Base-by-base conservation (phyloP, 768 basidiomycete genomes). In the Boletus subparvulus region DNA sequence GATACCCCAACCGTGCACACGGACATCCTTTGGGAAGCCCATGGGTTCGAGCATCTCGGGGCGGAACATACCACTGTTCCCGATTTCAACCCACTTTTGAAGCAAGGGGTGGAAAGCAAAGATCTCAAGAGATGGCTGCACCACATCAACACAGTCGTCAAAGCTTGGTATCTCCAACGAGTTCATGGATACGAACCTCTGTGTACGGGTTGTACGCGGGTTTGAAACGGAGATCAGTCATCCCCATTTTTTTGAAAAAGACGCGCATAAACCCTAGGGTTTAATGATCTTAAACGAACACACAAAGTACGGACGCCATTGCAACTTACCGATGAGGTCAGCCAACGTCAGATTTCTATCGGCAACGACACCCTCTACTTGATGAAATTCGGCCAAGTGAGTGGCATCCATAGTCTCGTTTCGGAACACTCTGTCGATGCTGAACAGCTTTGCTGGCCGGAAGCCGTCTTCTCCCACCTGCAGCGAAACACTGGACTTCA, bases 21-120 rank as follows among this genome's bases (percentile, higher is more conserved):
- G 87, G 12, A 98, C 94, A 66, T 94, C 94, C 61, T 92, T 90
- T 0, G 97, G 97, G 69, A 98, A 87, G 33, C 97, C 97, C 95
- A 98, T 98, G 8, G 97, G 94, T 70, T 94, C 94, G 33, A 99
- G 79, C 96, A 99, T 98, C 72, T 99, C 97, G 4, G 97, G 97
- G 35, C 97, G 85, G 86, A 99, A 99, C 91, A 99, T 96, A 24
- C 97, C 97, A 69, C 94, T 96, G 76, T 98, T 98, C 36, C 96
- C 96, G 33, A 98, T 93, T 73, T 98, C 96, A 36, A 98, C 95
- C 94, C 94, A 97, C 65, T 90, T 90, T 71, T 90, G 80, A 39
- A 98, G 82, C 74, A 87, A 83, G 39, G 94, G 92, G 66, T 99
- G 97, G 83, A 95, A 99, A 30, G 95, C 94, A 74, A 98, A 99